phyloP scores from a whole-genome alignment of 2,329 filamentous ascomycete genomes.

The Macroventuria anomochaeta region DNA sequence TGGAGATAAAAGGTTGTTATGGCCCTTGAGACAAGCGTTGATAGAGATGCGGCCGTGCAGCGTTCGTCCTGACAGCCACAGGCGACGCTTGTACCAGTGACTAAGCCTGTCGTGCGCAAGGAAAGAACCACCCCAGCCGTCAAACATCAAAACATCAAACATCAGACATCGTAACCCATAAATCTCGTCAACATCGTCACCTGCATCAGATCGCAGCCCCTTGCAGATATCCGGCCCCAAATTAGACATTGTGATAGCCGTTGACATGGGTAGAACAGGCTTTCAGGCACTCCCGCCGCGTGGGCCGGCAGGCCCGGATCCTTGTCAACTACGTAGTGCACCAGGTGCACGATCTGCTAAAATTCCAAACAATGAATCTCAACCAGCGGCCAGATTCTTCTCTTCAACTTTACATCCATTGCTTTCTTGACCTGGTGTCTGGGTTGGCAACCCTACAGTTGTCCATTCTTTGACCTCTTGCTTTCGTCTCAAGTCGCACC shows the following conservation, averaged over 20 bases:
- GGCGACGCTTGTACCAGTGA: not conserved
- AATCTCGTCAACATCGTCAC: constrained; percentile 8
- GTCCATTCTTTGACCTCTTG: constrained; percentile 14
- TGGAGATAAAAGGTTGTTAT: constrained; percentile 5
- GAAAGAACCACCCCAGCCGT: not conserved
- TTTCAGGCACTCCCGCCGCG: constrained; percentile 15
- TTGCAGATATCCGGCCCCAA: constrained; percentile 1
- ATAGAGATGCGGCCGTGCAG: constrained; percentile 5
- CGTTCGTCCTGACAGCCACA: constrained; percentile 7
- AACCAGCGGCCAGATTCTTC: constrained; percentile 1
- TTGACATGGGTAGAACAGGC: constrained; percentile 24
- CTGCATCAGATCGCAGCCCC: constrained; percentile 1
- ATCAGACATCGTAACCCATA: constrained; percentile 3
- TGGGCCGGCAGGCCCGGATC: constrained; percentile 17
- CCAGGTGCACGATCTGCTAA: constrained; percentile 2
- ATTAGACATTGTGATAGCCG: constrained; percentile 16
- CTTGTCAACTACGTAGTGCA: constrained; percentile 20
- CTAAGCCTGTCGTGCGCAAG: not conserved
- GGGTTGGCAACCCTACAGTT: constrained; percentile 14
- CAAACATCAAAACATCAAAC: not conserved
- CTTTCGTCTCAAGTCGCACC: constrained; percentile 9
- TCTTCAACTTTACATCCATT: constrained; percentile 15
- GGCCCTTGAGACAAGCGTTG: constrained; percentile 9
- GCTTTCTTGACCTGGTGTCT: constrained; percentile 14
- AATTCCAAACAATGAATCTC: constrained; percentile 8